Evolutionary conservation across 495 filamentous ascomycete species (phyloP).

Genomic region (Polyplosphaeria fusca): DNA sequence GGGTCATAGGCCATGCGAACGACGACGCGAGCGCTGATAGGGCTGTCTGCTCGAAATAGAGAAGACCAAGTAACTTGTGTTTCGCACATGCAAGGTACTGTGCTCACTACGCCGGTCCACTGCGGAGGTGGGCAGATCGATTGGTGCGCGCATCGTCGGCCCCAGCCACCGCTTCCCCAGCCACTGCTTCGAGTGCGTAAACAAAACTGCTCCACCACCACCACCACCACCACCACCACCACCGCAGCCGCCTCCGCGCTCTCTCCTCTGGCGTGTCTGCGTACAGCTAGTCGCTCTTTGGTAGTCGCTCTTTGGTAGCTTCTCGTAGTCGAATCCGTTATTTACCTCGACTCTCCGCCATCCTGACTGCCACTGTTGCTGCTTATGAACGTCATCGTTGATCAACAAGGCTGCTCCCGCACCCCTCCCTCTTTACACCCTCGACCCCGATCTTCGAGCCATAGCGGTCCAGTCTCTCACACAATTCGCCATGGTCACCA

Average conservation of each 20-base stretch:
- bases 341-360: background rate
- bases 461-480: background rate
- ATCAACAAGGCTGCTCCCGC: conserved; percentile 12
- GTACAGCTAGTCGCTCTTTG: background rate
- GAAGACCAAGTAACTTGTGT: conserved; percentile 11
- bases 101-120: background rate
- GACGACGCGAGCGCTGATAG: background rate
- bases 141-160: background rate
- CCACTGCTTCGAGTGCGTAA: background rate
- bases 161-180: conserved; percentile 2
- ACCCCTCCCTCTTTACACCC: background rate
- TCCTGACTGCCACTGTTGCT: background rate
- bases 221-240: conserved; percentile 7
- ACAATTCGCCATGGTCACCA: conserved; percentile 32
- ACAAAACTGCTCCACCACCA: background rate
- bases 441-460: background rate
- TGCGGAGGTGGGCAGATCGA: background rate
- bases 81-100: conserved; percentile 23
- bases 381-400: conserved; percentile 3
- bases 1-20: background rate
- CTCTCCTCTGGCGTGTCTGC: too few species aligned
- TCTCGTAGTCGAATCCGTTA: background rate
- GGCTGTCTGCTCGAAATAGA: background rate
- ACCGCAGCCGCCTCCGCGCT: background rate
- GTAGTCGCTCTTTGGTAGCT: background rate